Base-by-base conservation (phyloP, 192 early-diverging fungal species). In the Coemansia umbellata region DNA sequence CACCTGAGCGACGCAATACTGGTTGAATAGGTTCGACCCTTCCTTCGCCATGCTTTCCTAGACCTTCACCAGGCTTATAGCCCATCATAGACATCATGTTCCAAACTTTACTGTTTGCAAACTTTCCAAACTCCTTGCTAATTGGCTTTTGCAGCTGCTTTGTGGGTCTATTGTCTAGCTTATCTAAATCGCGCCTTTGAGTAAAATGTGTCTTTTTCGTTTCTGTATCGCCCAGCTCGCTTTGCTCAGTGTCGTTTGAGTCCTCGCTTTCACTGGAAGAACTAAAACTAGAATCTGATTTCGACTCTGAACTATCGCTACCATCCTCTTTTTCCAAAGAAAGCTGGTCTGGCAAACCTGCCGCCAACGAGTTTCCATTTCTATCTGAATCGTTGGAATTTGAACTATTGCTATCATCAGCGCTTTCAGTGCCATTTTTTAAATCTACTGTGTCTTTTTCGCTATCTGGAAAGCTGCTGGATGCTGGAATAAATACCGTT, bases 21-120 rank as follows among this genome's bases (percentile, higher is more conserved):
- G 89, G 90, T 40, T 97, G 88, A 24, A 98, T 87, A 5, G 96
- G 96, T 41, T 92, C 87, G 4, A 91, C 79, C 17, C 94, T 94
- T 53, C 96, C 96, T 36, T 76, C 70, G 5, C 92, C 90, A 6
- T 87, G 84, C 37, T 78, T 78, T 1, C 96, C 96, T n/a, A 98
- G 73, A 53, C 94, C 94, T 73, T 90, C 78, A 13, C 96, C 96
- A 19, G 72, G 75, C 56, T 81, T 81, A 82, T 89, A 98, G 27
- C 94, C 94, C 89, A 94, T 92, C 55, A 88, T 91, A 43, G 85
- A 70, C 80, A 98, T 78, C 83, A 94, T 85, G 28, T 83, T 84
- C 62, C 85, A 74, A 36, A 89, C 91, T 4, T 83, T 82, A 42
- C 84, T 79, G 24, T 80, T 82, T 15, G 86, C 86, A 59, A 94